Evolutionary conservation across 2,329 filamentous ascomycete genomes (phyloP).

Genomic region (Epichloe festucae): DNA sequence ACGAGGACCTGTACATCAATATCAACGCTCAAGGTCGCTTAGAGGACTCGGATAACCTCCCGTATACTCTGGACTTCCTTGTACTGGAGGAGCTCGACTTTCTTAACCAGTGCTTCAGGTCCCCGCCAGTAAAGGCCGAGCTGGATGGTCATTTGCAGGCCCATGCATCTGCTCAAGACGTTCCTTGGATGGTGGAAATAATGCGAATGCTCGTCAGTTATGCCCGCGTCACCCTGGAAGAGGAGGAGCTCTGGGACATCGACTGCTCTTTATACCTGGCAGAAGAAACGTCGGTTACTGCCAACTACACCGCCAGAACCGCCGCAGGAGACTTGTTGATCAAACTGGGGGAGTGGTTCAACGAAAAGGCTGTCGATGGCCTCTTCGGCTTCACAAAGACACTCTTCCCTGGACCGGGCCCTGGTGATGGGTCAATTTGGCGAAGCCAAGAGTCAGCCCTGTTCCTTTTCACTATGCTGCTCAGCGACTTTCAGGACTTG

Average conservation of each 20-base stretch:
- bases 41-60: slow-evolving; percentile 81
- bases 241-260: slow-evolving; percentile 91
- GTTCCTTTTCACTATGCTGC: slow-evolving; percentile 72
- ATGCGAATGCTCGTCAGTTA: slow-evolving; percentile 78
- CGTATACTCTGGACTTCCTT: slow-evolving; percentile 87
- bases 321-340: slow-evolving; percentile 86
- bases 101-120: slow-evolving; percentile 79
- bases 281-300: slow-evolving; percentile 86
- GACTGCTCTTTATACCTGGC: slow-evolving; percentile 92
- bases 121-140: slow-evolving; percentile 76
- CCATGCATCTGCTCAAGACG: slow-evolving; percentile 45
- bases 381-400: slow-evolving; percentile 64
- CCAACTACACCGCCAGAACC: slow-evolving; percentile 90
- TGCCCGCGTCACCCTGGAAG: slow-evolving; percentile 80
- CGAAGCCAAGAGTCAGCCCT: slow-evolving; percentile 65
- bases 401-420: slow-evolving; percentile 41
- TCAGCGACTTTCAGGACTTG: slow-evolving; percentile 72
- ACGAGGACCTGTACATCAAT: slow-evolving; percentile 74
- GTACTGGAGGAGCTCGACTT: slow-evolving; percentile 92
- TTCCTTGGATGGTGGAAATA: slow-evolving; percentile 75
- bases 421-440: slow-evolving; percentile 35
- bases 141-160: slow-evolving; percentile 66
- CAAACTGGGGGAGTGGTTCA: slow-evolving; percentile 89
- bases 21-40: slow-evolving; percentile 76
- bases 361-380: slow-evolving; percentile 61